A percentile compares a stretch with the other conserved stretches of the same genome.
These are phyloP conservation scores for Keqinozyma sinolaborantium DNA, from an alignment of 1,139 yeast species.

Conservation along the genomic window DNA sequence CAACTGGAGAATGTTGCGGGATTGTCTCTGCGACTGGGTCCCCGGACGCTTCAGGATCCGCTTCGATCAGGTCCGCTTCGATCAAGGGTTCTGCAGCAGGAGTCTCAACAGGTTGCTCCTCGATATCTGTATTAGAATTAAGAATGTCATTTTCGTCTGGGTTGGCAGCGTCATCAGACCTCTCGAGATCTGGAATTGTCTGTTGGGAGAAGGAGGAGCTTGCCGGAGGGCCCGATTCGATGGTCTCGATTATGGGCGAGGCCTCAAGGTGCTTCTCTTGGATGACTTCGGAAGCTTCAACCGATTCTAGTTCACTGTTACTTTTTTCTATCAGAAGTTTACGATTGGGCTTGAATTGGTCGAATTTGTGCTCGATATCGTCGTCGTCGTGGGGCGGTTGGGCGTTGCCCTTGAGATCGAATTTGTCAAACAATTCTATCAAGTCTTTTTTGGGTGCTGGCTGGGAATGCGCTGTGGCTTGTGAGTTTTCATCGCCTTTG, in stretches of 20 bases:
- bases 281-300: conserved; percentile 1
- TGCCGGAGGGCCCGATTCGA: neutral
- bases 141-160: neutral
- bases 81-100: neutral
- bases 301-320: conserved; percentile 3
- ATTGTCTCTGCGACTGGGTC: too few species aligned
- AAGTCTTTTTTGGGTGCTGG: conserved; percentile 20
- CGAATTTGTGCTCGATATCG: conserved; percentile 11
- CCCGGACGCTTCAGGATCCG: neutral
- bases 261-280: conserved; percentile 1
- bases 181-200: neutral
- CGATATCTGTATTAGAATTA: neutral
- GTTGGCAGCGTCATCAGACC: neutral
- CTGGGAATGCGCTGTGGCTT: conserved; percentile 2
- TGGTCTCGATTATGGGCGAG: conserved; percentile 1
- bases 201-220: neutral
- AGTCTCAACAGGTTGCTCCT: neutral
- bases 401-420: conserved; percentile 21
- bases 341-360: conserved; percentile 5
- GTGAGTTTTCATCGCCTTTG: conserved; percentile 11
- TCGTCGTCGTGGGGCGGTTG: conserved; percentile 3
- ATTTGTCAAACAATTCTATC: conserved; percentile 39
- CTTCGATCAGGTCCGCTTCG: neutral
- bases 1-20: too few species aligned
- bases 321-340: too few species aligned